These are phyloP conservation scores for Nematodospora anomalae DNA, from an alignment of 1,139 yeast genomes.

Conservation along the genomic window DNA sequence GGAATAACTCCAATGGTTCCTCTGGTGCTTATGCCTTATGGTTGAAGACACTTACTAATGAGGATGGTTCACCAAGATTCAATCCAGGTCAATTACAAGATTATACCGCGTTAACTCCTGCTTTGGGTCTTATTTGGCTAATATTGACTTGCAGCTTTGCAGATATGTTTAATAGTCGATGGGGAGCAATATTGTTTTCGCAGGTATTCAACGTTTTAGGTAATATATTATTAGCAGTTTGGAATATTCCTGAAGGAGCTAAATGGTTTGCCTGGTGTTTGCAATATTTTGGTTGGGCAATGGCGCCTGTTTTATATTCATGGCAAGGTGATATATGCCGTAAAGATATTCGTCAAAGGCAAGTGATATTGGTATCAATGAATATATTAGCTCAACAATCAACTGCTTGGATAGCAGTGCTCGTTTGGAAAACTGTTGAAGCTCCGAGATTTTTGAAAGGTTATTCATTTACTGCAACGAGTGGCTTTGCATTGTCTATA, in stretches of 20 bases:
- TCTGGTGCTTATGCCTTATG: conserved; percentile 54
- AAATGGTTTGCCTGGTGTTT: conserved; percentile 52
- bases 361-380: conserved; percentile 45
- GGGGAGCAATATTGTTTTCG: conserved; percentile 57
- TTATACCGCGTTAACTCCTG: conserved; percentile 45
- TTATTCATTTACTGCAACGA: conserved; percentile 49
- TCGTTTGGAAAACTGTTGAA: conserved; percentile 51
- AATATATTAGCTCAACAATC: conserved; percentile 46
- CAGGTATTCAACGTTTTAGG: conserved; percentile 47
- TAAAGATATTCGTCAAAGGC: conserved; percentile 43
- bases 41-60: conserved; percentile 36
- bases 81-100: conserved; percentile 38
- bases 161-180: conserved; percentile 52
- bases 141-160: conserved; percentile 41
- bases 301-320: conserved; percentile 50
- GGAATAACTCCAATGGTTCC: conserved; percentile 55
- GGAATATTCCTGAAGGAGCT: conserved; percentile 46
- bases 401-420: conserved; percentile 45
- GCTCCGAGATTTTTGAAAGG: conserved; percentile 43
- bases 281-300: conserved; percentile 51
- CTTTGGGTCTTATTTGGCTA: conserved; percentile 44
- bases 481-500: conserved; percentile 48
- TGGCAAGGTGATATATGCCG: conserved; percentile 50
- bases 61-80: conserved; percentile 27
- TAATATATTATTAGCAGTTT: conserved; percentile 43